These are phyloP conservation scores for Houttuynia cordata DNA, from an alignment of 164 flowering plant genomes.

Conservation along the genomic window DNA sequence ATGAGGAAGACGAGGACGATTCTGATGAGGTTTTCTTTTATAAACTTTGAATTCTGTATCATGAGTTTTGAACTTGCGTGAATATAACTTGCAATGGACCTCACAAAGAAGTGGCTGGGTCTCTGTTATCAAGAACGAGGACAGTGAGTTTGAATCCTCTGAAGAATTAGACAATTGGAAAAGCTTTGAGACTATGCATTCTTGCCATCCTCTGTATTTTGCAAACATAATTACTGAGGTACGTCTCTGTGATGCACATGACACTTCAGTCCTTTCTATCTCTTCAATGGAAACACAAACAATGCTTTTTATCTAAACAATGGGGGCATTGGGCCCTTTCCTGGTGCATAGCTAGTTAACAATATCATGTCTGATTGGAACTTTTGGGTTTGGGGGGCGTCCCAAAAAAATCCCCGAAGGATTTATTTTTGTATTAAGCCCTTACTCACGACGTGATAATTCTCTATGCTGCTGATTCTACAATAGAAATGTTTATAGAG, in stretches of 20 bases:
- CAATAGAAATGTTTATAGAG: no score
- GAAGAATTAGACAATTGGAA: conserved; percentile 81
- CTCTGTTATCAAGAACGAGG: conserved; percentile 53
- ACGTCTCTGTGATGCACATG: background rate
- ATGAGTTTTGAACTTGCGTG: no score
- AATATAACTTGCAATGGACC: background rate
- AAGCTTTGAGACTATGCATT: conserved; percentile 84
- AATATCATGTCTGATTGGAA: background rate
- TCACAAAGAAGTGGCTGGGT: conserved; percentile 27
- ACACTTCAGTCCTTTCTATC: background rate
- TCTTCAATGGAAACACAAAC: background rate
- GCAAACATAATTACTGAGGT: conserved; percentile 79
- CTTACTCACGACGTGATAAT: no score
- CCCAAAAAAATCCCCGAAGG: no score
- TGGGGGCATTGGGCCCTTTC: background rate
- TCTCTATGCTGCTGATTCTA: no score
- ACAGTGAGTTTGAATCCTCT: conserved; percentile 47
- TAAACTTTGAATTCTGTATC: no score
- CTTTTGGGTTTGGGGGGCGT: background rate
- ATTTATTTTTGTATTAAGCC: no score
- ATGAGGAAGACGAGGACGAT: conserved; percentile 42
- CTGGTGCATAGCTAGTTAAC: background rate
- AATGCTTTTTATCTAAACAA: no score
- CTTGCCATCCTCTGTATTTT: conserved; percentile 86
- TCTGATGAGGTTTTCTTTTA: conserved; percentile 22